Evolutionary conservation across 164 flowering plant species (phyloP).

Genomic region (Nymphaea colorata): DNA sequence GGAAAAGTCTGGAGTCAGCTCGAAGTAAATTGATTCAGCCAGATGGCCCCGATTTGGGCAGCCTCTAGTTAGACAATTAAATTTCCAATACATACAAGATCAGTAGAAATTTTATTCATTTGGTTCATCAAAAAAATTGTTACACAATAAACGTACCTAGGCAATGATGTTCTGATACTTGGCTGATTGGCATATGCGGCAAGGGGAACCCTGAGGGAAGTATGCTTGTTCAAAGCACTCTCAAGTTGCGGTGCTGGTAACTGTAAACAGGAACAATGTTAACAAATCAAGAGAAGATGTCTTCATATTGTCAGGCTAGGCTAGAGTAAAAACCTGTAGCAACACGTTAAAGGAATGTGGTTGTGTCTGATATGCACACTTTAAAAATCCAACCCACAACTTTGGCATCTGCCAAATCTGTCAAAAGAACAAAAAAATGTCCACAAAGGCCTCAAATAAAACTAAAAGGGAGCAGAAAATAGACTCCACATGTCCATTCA

Average conservation of each 20-base stretch:
- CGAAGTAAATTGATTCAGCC: neutral
- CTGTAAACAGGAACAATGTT: conserved; percentile 35
- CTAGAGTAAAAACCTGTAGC: conserved; percentile 41
- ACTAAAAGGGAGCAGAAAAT: too few species aligned
- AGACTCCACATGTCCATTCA: too few species aligned
- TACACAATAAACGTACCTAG: conserved; percentile 37
- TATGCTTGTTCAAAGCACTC: conserved; percentile 56
- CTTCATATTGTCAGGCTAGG: conserved; percentile 1
- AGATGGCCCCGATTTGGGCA: neutral
- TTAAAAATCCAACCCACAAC: conserved; percentile 93
- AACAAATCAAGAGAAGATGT: neutral
- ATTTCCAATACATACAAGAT: neutral
- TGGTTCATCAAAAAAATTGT: neutral
- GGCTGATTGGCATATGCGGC: conserved; percentile 67
- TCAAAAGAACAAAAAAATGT: neutral
- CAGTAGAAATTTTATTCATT: neutral
- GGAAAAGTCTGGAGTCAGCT: conserved; percentile 3
- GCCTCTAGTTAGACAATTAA: neutral
- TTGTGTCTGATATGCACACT: conserved; percentile 88
- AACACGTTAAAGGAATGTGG: conserved; percentile 89
- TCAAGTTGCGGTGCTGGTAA: conserved; percentile 89
- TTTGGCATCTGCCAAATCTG: conserved; percentile 99
- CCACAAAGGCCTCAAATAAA: too few species aligned
- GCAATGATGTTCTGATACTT: conserved; percentile 38
- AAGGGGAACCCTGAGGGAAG: conserved; percentile 61